Conservation (phyloP, 2,329 filamentous ascomycete genomes). For the Laburnicola sp. region DNA sequence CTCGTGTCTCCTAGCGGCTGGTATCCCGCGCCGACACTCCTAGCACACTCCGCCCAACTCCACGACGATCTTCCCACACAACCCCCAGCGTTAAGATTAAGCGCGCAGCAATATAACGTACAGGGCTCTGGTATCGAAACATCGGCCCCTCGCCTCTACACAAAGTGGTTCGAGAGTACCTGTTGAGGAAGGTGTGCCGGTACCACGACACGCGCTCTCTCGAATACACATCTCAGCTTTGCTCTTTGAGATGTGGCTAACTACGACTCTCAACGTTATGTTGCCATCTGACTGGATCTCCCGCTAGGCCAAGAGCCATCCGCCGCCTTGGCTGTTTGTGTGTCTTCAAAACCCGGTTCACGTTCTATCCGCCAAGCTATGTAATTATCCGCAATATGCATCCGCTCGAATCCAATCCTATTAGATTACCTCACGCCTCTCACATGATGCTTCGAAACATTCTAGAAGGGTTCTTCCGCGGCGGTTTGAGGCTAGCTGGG, state of each 20-base stretch:
- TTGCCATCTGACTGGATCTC: neutral
- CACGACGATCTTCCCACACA: slow-evolving; percentile 1
- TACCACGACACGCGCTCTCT: too few relatives aligned
- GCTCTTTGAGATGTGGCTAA: too few relatives aligned
- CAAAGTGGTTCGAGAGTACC: neutral
- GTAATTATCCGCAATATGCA: slow-evolving; percentile 8
- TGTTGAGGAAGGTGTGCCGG: neutral
- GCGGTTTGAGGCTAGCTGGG: neutral
- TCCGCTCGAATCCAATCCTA: neutral
- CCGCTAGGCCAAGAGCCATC: neutral
- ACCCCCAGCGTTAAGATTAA: neutral
- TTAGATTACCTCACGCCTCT: neutral
- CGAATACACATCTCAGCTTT: too few relatives aligned
- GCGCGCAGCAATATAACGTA: slow-evolving; percentile 4
- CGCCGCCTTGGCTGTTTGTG: neutral
- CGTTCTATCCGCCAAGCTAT: slow-evolving; percentile 1
- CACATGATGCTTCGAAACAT: slow-evolving; percentile 6
- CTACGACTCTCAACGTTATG: too few relatives aligned
- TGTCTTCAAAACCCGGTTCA: neutral
- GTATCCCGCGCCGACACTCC: slow-evolving; percentile 10
- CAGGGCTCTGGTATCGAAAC: neutral
- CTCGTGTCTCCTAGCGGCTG: too few relatives aligned
- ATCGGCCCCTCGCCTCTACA: neutral
- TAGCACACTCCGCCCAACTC: slow-evolving; percentile 3
- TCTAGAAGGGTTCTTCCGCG: slow-evolving; percentile 7